These are phyloP conservation scores for Poa annua DNA, from an alignment of 176 grass and related monocot species.

Conservation along the genomic window DNA sequence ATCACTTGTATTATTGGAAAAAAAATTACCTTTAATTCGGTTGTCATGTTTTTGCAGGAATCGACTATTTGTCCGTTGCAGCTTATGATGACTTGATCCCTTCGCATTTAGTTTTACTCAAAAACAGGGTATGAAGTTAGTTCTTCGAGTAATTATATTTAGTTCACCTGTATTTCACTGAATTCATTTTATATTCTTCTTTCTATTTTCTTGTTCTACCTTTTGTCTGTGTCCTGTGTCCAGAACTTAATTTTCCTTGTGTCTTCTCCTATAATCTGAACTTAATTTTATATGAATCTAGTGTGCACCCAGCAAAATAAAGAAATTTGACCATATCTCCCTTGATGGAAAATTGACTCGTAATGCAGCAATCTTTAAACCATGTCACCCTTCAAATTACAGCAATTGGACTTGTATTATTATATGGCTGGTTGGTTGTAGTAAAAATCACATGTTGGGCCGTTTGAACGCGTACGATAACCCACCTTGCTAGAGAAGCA, in stretches of 20 bases:
- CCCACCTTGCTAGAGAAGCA: background rate
- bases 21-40: background rate
- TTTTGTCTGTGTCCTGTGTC: background rate
- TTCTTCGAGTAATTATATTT: constrained; percentile 19
- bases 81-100: constrained; percentile 59
- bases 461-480: background rate
- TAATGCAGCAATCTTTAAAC: too few species aligned
- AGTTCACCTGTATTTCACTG: background rate
- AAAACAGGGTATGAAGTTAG: constrained; percentile 41
- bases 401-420: background rate
- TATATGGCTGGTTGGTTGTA: background rate
- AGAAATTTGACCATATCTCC: background rate
- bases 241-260: constrained; percentile 14
- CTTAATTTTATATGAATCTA: background rate
- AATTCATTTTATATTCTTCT: background rate
- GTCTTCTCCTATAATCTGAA: constrained; percentile 12
- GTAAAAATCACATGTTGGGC: background rate
- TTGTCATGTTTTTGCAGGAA: constrained; percentile 42
- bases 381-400: too few species aligned
- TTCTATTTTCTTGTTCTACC: background rate
- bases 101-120: constrained; percentile 54
- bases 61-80: constrained; percentile 64
- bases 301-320: background rate
- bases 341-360: background rate
- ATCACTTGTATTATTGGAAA: constrained; percentile 5